Evolutionary conservation across 495 filamentous ascomycete genomes (phyloP), one percentile per base, ranked within the genome.

Genomic region (Jackrogersella multiformis): DNA sequence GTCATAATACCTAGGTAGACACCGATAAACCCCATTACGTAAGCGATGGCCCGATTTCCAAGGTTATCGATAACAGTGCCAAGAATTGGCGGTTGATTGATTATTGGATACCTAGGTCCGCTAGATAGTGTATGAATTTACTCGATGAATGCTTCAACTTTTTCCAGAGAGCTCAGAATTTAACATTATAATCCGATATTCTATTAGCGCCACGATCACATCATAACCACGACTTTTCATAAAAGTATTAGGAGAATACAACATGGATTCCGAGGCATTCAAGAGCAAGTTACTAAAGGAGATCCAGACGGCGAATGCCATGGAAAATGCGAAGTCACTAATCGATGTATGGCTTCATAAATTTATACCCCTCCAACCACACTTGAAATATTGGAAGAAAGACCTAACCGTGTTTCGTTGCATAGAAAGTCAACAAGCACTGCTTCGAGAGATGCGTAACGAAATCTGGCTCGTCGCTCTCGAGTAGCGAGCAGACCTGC

Each of bases 371-470:
- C 28, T 57, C 46, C 60, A 30, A 5, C 21, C 5, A 32, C 15
- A 18, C 10, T 46, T 23, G 13, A 30, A 26, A 26, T 46, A 21
- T 13, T 13, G 23, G 12, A 36, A 15, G 38, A 46, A n/a, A 23
- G 41, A 39, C 26, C 59, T 64, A 56, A 58, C 49, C 12, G 42
- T 18, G 2, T 61, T 36, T 48, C 21, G 21, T n/a, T 45, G 20
- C 0, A 34, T 68, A 98, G 95, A 96, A 93, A 90, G 84, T 98
- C 78, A 97, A 97, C 84, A 88, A 94, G 75, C 89, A 96, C 84
- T 99, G 95, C 86, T 98, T 97, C 86, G 87, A 94, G 34, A 89
- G 89, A 74, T 99, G 95, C 81, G 82, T 99, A 38, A 89, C 94
- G 24, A 88, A 93, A 70, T 95, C 95, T 54, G 90, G 92, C 56